Evolutionary conservation across 1,139 yeast species (phyloP).

Genomic region (Yamadazyma sp.): DNA sequence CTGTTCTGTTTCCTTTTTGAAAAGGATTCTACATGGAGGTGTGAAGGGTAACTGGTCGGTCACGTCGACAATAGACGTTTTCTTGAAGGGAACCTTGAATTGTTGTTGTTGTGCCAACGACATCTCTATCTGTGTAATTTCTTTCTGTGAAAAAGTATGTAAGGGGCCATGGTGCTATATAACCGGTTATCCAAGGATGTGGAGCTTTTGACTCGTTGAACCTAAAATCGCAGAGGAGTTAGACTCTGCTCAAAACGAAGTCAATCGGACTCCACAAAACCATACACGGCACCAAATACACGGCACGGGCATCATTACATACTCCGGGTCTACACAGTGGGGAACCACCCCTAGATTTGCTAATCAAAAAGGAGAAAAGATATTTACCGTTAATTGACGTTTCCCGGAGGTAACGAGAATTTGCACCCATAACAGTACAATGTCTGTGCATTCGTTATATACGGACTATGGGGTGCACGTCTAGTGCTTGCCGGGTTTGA

Average conservation of each 20-base stretch:
- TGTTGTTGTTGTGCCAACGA: constrained; percentile 7
- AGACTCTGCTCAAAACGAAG: constrained; percentile 3
- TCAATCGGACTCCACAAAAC: constrained; percentile 1
- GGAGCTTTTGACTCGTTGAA: constrained; percentile 1
- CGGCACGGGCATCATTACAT: background rate
- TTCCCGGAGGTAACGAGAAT: too few species aligned
- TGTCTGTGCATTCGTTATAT: too few species aligned
- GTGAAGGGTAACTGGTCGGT: constrained; percentile 22
- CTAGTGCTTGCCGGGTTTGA: too few species aligned
- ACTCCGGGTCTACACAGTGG: background rate
- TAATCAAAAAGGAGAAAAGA: too few species aligned
- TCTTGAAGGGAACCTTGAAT: constrained; percentile 18
- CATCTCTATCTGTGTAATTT: constrained; percentile 6
- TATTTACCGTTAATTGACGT: too few species aligned
- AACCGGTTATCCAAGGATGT: background rate
- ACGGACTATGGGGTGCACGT: too few species aligned
- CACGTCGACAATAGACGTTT: constrained; percentile 30
- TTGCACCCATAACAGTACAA: too few species aligned
- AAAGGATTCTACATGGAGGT: constrained; percentile 30
- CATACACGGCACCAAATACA: background rate
- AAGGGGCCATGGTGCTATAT: constrained; percentile 1
- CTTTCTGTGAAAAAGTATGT: background rate
- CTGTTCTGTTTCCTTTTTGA: constrained; percentile 41
- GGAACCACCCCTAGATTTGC: background rate
- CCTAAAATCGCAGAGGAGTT: constrained; percentile 4